Conservation (phyloP, 768 basidiomycete species). For the Lentinus brumalis region DNA sequence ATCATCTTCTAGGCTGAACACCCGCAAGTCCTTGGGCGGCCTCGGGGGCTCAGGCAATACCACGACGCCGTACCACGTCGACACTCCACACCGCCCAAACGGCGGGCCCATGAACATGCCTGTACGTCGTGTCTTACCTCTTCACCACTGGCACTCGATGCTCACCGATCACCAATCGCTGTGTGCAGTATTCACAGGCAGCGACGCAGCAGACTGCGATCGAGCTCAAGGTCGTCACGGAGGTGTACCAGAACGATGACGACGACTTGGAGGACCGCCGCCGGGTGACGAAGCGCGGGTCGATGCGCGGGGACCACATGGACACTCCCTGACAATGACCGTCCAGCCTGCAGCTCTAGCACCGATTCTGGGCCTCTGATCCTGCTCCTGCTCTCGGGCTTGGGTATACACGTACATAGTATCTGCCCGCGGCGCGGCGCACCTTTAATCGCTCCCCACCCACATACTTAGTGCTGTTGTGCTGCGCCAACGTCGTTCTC, state of each 20-base stretch:
- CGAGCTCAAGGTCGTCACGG: conserved; percentile 6
- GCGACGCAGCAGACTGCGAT: not conserved
- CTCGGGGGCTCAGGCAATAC: not conserved
- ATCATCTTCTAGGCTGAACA: not conserved
- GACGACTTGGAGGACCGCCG: not conserved
- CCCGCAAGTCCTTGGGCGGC: conserved; percentile 1
- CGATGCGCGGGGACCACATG: not conserved
- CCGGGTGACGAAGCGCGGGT: not conserved
- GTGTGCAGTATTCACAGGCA: not conserved
- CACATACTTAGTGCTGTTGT: no score
- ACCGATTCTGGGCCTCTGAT: no score
- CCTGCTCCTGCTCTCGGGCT: no score
- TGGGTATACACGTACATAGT: no score
- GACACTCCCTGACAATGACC: no score
- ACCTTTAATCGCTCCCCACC: no score
- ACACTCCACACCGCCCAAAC: no score
- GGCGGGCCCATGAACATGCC: not conserved
- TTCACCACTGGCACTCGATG: not conserved
- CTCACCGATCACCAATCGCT: not conserved
- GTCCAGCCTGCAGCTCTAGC: no score
- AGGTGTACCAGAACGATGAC: not conserved
- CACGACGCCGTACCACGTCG: not conserved
- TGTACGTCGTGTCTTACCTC: not conserved
- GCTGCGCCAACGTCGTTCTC: no score
- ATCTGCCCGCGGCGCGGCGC: no score